Base-by-base conservation (phyloP, 306 rosid species). In the Prunus mongolica region DNA sequence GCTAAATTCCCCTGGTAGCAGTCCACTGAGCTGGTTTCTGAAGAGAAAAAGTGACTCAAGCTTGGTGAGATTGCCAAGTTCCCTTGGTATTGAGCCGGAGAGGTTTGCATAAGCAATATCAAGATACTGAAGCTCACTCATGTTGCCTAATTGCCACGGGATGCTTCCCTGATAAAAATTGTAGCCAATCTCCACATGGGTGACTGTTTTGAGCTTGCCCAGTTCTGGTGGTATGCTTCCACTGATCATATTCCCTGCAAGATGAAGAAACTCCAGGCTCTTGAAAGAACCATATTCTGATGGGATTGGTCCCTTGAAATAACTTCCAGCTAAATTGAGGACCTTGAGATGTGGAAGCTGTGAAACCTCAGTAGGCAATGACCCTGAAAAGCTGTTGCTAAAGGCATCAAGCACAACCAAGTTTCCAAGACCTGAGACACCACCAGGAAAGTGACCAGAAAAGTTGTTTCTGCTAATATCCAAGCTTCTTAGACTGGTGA, bases 121-220 rank as follows among this genome's bases (percentile, higher is more conserved):
- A 78, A 95, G 97, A 87, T 89, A 90, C 81, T 76, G 92, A 81
- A 95, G 96, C 57, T 76, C 78, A 49, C 87, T 89, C 97, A 95
- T 88, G 73, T 90, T 88, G 14, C 98, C 97, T 8, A 95, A 68
- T 47, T 92, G 83, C 71, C 87, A 74, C 44, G 98, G 97, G 49
- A 95, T 88, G 27, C 72, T 65, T 73, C 97, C 95, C 6, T 85
- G 83, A 72, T 84, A 92, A 44, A 72, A 71, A 63, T 95, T 92
- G 79, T 92, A 95, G 38, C 98, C 98, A 77, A 95, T 92, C 84
- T 90, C 98, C 93, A 95, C 90, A 32, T 90, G 97, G 25, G 91
- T 95, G 45, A 92, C 86, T 45, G 97, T 92, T 83, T 88, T 85
- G 75, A 95, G 97, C 73, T 92, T 86, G 14, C 98, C 97, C 62